Base-by-base conservation (phyloP, 176 grass and related monocot genomes). In the Ensete ventricosum region DNA sequence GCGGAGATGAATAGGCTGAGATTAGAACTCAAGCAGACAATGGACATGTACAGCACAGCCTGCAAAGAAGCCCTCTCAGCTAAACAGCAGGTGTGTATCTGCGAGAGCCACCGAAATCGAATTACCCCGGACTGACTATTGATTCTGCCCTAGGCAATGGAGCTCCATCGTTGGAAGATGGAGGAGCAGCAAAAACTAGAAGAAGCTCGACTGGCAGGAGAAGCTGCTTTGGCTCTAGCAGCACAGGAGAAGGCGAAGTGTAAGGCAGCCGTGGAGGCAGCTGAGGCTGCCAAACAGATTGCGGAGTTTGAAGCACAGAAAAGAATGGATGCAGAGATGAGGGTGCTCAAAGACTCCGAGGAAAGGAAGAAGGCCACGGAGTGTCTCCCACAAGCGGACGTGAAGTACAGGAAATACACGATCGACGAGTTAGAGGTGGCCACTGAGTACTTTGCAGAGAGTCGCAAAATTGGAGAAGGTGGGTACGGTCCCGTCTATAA, bases 11-110 rank as follows among this genome's bases (percentile, higher is more conserved):
- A 55, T 51, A 82, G 84, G 63, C 70, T 87, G 34, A 76, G 62
- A 54, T 62, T 82, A 48, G 80, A 87, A 71, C 76, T 87, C 11
- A 87, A 87, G 76, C 84, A 83, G 48, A 83, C 80, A n/a, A 83
- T 87, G 84, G 76, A 83, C 11, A 79, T 83, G 84, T 87, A 87
- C 76, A 82, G 67, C 12, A 82, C 69, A 70, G 84, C 84, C 14
- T 87, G 84, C 72, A 87, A 79, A 73, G 84, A 87, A 55, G 80
- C 80, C 48, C 70, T 83, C 51, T 22, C 49, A 22, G 75, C 80
- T 22, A 82, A 87, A 72, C 80, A 79, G 26, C 66, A 87, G 84
- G 84, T 86, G 24, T 65, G 59, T 59, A 53, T 76, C 2, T 3
- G 22, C 22, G 13, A 34, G n/a, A 58, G 11, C 10, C 14, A 34